Conservation (phyloP, 2,329 filamentous ascomycete species). For the Colletotrichum trifolii region DNA sequence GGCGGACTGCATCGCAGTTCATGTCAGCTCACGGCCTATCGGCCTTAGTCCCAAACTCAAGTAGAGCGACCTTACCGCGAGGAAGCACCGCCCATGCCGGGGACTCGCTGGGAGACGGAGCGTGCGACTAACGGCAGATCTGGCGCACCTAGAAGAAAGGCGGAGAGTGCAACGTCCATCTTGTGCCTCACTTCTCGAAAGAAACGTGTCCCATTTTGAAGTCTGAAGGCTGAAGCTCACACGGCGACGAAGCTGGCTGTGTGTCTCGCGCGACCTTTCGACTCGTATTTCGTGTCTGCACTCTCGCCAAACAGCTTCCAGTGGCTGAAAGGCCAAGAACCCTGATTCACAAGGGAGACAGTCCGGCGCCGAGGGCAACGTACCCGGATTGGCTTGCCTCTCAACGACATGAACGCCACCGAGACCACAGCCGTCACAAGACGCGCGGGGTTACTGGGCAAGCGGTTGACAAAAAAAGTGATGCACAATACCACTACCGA, state of each 20-base stretch:
- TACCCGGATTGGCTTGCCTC: conserved; percentile 14
- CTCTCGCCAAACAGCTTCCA: neutral
- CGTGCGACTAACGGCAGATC: conserved; percentile 1
- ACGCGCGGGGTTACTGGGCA: conserved; percentile 28
- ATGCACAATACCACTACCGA: too few species aligned
- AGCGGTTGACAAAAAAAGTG: too few species aligned
- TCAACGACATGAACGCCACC: conserved; percentile 12
- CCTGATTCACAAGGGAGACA: conserved; percentile 2
- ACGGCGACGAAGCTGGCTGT: conserved; percentile 7
- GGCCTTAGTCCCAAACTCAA: neutral
- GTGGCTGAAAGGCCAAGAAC: conserved; percentile 10
- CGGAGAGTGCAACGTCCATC: conserved; percentile 3
- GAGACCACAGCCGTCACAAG: conserved; percentile 15
- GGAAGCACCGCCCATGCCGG: conserved; percentile 26
- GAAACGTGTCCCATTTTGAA: neutral
- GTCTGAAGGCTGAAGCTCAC: neutral
- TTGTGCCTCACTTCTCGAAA: neutral
- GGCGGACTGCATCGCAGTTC: conserved; percentile 11
- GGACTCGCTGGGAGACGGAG: neutral
- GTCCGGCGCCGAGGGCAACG: neutral
- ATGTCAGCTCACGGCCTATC: neutral
- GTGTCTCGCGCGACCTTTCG: neutral
- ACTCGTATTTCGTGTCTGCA: conserved; percentile 29
- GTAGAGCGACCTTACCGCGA: conserved; percentile 14
- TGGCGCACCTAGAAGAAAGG: conserved; percentile 7